phyloP scores from a whole-genome alignment of 768 basidiomycete species.

The Suillus ampliporus region DNA sequence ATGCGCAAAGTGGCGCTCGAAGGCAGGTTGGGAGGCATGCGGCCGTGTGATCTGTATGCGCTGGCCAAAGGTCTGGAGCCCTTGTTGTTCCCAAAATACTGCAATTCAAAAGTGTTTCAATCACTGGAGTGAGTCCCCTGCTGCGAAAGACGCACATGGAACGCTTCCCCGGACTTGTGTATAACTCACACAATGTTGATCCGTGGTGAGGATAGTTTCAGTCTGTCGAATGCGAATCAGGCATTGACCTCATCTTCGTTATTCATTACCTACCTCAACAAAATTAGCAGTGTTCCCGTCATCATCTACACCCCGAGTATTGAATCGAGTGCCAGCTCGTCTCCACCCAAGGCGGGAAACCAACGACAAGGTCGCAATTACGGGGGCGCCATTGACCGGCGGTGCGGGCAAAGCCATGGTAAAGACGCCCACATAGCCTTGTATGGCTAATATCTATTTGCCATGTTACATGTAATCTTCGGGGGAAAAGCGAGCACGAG shows the following conservation, averaged over 20 bases:
- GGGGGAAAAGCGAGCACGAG: conserved; percentile 22
- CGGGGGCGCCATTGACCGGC: conserved; percentile 74
- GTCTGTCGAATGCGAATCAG: conserved; percentile 55
- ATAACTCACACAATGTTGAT: conserved; percentile 89
- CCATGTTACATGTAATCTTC: conserved; percentile 14
- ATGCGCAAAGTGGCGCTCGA: conserved; percentile 91
- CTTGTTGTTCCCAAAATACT: conserved; percentile 99
- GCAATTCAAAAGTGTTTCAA: conserved; percentile 21
- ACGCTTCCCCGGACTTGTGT: conserved; percentile 95
- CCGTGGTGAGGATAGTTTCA: conserved; percentile 87
- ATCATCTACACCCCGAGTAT: conserved; percentile 95
- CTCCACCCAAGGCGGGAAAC: conserved; percentile 93
- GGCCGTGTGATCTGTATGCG: conserved; percentile 95
- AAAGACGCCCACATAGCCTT: conserved; percentile 90
- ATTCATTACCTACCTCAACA: conserved; percentile 71
- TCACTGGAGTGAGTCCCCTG: background rate
- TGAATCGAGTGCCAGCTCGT: conserved; percentile 96
- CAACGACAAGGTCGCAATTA: conserved; percentile 75
- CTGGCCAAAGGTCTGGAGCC: conserved; percentile 92
- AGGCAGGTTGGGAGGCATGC: conserved; percentile 95
- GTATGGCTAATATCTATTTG: conserved; percentile 81
- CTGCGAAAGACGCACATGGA: conserved; percentile 68
- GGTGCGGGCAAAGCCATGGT: conserved; percentile 79
- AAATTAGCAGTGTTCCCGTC: conserved; percentile 96
- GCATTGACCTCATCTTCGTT: conserved; percentile 14